Percentiles rank a stretch among this genome's conserved stretches.
phyloP scores from a whole-genome alignment of 2,329 filamentous ascomycete genomes.

The Endothia cerciana region DNA sequence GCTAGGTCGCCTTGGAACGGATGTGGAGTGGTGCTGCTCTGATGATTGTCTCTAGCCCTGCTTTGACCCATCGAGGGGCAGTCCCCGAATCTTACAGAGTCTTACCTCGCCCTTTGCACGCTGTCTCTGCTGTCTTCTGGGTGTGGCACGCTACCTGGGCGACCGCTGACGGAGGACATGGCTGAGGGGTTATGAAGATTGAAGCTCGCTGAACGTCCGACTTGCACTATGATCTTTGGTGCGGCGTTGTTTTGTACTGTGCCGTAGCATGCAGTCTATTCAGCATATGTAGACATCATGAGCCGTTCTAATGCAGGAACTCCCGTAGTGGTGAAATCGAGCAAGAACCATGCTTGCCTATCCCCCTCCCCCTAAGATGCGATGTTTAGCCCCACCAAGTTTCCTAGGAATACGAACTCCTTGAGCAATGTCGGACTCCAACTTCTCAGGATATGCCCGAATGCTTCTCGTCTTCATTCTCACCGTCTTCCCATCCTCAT shows the following conservation, averaged over 20 bases:
- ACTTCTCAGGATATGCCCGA: not conserved
- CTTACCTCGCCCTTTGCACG: not conserved
- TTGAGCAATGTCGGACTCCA: not conserved
- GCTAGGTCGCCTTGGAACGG: not conserved
- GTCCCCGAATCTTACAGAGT: not conserved
- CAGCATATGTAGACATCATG: not conserved
- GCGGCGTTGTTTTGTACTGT: not conserved
- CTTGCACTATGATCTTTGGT: not conserved
- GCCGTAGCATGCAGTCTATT: not conserved
- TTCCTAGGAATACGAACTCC: not conserved
- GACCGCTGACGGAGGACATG: not conserved
- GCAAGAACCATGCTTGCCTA: not conserved
- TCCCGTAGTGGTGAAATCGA: not conserved
- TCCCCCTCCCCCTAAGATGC: not conserved
- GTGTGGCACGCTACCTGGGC: not conserved
- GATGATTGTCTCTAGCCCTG: not conserved
- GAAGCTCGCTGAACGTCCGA: not conserved
- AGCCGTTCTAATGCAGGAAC: not conserved
- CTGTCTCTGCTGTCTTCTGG: not conserved
- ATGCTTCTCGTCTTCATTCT: slow-evolving; percentile 24
- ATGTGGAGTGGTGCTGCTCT: not conserved
- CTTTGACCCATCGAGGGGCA: not conserved
- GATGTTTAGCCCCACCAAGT: not conserved
- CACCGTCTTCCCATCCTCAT: slow-evolving; percentile 39
- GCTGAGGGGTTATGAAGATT: not conserved